Conservation (phyloP, 768 basidiomycete genomes). For the Hortiboletus flavorubellus region DNA sequence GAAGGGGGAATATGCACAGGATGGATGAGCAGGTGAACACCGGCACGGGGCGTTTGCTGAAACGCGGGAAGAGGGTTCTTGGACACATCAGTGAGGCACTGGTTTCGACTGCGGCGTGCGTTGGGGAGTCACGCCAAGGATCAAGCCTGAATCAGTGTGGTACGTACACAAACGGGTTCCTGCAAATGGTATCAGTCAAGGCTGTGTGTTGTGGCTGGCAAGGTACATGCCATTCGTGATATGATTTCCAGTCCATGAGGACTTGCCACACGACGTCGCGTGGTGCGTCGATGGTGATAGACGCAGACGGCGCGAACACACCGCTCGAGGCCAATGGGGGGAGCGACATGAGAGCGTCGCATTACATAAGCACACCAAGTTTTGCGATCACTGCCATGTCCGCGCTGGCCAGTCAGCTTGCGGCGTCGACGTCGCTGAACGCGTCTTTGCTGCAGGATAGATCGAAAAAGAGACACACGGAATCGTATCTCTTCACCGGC, state of each 20-base stretch:
- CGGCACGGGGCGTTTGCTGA: slow-evolving; percentile 49
- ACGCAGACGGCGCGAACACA: slow-evolving; percentile 47
- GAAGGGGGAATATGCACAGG: slow-evolving; percentile 62
- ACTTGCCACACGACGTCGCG: slow-evolving; percentile 58
- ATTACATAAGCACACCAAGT: too few species aligned
- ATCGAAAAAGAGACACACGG: slow-evolving; percentile 53
- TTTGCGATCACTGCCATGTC: slow-evolving; percentile 39
- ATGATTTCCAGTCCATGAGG: slow-evolving; percentile 57
- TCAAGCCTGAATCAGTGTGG: neutral
- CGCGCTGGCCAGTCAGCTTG: slow-evolving; percentile 79
- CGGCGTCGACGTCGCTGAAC: slow-evolving; percentile 77
- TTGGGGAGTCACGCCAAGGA: neutral
- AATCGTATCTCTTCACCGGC: slow-evolving; percentile 88
- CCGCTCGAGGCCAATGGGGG: slow-evolving; percentile 41
- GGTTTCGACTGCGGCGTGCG: slow-evolving; percentile 41
- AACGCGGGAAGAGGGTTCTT: slow-evolving; percentile 35
- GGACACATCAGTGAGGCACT: slow-evolving; percentile 42
- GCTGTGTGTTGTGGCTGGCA: neutral
- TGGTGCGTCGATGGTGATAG: slow-evolving; percentile 58
- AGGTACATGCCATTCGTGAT: slow-evolving; percentile 55
- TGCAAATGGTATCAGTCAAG: slow-evolving; percentile 23
- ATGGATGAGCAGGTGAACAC: slow-evolving; percentile 44
- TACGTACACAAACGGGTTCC: slow-evolving; percentile 68
- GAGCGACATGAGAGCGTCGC: slow-evolving; percentile 7
- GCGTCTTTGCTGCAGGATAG: slow-evolving; percentile 64